Evolutionary conservation across 306 rosid genomes (phyloP), one percentile per base, ranked within the genome.

Genomic region (Astragalus membranaceus): DNA sequence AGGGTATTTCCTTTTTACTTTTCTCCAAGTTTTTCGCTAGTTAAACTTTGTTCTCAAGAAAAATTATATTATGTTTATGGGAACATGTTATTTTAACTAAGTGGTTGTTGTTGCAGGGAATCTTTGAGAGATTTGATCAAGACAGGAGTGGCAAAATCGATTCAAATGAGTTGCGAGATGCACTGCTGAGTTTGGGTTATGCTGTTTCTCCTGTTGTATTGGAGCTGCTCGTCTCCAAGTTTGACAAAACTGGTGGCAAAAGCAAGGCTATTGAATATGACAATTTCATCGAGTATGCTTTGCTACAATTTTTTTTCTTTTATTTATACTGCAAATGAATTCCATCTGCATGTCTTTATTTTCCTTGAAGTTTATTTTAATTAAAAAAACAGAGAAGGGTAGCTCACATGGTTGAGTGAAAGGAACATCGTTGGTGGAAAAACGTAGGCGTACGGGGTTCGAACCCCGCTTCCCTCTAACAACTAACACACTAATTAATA

Each of bases 121-220:
- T 85, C 60, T 94, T 94, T 67, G 97, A 94, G 82, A 86, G 85
- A 79, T 94, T 85, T 20, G 99, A 94, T 64, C 78, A 85, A 76
- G 99, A 94, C 71, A 81, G 92, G 78, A 94, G 97, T 79, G 99
- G 99, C n/a, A 86, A 72, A 70, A 89, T 94, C 4, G 99, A 94
- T 68, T 8, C 78, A 7, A 46, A 15, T 12, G 99, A 94, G 84
- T 72, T 94, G 86, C 79, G 92, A 51, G 99, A 94, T 51, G 99
- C 99, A 30, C 84, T 94, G 59, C 42, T 86, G 83, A 94, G 88
- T 74, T 51, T 94, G 85, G 97, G 99, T 44, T 91, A 87, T 67
- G 37, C 96, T 23, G 95, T 94, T 68, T 82, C 97, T 9, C 95
- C 96, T 3, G 49, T 46, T 52, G 92, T 94, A 15, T 77, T 94